Evolutionary conservation across 83 land plant species (phyloP).

Genomic region (Picea engelmannii): DNA sequence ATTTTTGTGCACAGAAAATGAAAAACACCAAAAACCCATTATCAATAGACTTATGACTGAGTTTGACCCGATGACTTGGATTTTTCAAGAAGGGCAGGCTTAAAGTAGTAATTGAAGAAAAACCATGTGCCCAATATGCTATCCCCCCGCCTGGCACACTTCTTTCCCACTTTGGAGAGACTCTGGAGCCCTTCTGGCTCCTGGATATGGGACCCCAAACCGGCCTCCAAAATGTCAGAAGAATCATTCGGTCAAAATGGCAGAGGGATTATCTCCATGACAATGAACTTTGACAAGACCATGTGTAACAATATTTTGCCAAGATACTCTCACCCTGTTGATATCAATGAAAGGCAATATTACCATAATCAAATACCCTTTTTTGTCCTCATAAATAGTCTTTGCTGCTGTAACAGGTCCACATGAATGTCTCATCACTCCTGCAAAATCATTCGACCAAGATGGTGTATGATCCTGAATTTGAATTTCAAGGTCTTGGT

Average conservation of each 20-base stretch:
- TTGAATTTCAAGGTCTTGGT: constrained; percentile 33
- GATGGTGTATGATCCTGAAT: no score
- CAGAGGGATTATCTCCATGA: constrained; percentile 25
- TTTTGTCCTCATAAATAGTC: constrained; percentile 69
- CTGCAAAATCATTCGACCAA: constrained; percentile 58
- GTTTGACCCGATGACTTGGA: no score
- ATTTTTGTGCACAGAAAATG: no score
- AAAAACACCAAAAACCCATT: no score
- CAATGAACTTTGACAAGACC: no score
- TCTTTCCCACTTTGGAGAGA: constrained; percentile 23
- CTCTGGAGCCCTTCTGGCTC: constrained; percentile 27
- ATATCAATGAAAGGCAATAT: no score
- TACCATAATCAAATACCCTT: no score
- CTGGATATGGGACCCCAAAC: constrained; percentile 32
- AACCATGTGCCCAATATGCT: constrained; percentile 63
- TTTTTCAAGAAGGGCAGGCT: constrained; percentile 17
- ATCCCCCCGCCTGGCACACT: constrained; percentile 38
- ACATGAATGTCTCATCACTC: constrained; percentile 54
- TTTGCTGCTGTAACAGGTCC: constrained; percentile 79
- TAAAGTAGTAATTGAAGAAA: constrained; percentile 48
- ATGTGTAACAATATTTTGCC: no score
- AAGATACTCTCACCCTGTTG: no score
- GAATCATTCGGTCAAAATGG: constrained; percentile 13
- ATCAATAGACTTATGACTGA: no score
- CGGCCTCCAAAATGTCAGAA: constrained; percentile 29